Evolutionary conservation across 306 rosid genomes (phyloP).

Genomic region (Vicia faba): DNA sequence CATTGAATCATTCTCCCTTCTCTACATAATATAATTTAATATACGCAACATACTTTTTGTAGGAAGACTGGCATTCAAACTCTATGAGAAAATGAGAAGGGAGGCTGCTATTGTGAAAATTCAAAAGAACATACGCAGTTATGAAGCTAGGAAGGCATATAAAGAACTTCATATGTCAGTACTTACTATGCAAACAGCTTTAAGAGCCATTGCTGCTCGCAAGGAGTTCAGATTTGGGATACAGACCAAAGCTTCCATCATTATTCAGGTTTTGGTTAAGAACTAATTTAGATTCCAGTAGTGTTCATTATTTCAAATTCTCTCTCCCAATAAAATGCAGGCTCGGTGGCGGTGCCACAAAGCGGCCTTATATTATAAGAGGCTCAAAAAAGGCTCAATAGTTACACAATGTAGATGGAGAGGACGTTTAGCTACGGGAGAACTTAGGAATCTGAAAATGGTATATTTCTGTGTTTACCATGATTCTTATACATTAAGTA

Average conservation of each 20-base stretch:
- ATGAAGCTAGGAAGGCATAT: conserved; percentile 67
- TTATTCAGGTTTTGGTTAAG: conserved; percentile 63
- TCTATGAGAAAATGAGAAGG: conserved; percentile 59
- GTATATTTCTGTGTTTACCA: conserved; percentile 41
- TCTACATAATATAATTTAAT: conserved; percentile 30
- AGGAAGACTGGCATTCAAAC: conserved; percentile 88
- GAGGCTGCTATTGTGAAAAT: conserved; percentile 87
- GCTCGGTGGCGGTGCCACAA: conserved; percentile 84
- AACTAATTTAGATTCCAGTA: conserved; percentile 28
- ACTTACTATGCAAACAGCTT: conserved; percentile 76
- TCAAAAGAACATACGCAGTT: conserved; percentile 70
- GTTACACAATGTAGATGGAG: conserved; percentile 90
- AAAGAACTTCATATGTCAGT: conserved; percentile 59
- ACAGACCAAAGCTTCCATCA: conserved; percentile 73
- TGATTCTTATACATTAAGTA: conserved; percentile 24
- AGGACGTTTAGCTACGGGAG: conserved; percentile 67
- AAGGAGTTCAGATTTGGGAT: conserved; percentile 73
- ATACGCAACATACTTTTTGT: conserved; percentile 37
- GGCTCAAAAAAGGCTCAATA: conserved; percentile 77
- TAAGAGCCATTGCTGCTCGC: conserved; percentile 81
- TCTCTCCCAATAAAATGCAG: conserved; percentile 52
- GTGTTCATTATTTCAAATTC: conserved; percentile 31
- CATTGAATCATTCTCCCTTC: conserved; percentile 29
- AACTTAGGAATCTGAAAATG: conserved; percentile 96
- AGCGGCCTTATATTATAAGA: conserved; percentile 66